A percentile compares a stretch with the other conserved stretches of the same genome.
Conservation (phyloP, 192 early-diverging fungal genomes). For the Coemansia reversa region DNA sequence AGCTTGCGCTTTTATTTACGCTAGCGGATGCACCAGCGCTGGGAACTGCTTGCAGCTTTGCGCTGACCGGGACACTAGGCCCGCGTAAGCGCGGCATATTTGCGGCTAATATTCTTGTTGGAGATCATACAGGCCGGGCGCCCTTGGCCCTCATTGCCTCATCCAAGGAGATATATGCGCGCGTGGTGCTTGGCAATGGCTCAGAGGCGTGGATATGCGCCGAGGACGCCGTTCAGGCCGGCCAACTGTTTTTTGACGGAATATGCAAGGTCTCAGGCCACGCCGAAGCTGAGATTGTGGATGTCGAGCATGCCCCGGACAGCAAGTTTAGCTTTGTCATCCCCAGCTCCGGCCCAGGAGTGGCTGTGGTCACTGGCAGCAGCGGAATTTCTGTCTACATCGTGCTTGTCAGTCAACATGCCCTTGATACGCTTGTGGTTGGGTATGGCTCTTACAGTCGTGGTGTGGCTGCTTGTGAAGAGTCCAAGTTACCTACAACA, state of each 20-base stretch:
- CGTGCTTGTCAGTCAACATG: slow-evolving; percentile 24
- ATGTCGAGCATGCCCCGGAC: slow-evolving; percentile 42
- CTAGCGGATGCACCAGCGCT: slow-evolving; percentile 39
- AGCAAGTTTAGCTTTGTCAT: slow-evolving; percentile 51
- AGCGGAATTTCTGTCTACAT: slow-evolving; percentile 19
- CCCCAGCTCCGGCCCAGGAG: slow-evolving; percentile 33
- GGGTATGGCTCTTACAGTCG: slow-evolving; percentile 18
- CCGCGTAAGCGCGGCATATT: slow-evolving; percentile 48
- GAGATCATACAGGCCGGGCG: slow-evolving; percentile 1
- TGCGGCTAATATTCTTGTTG: slow-evolving; percentile 39
- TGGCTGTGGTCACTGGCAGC: slow-evolving; percentile 12
- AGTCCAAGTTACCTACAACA: background rate
- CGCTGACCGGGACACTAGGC: slow-evolving; percentile 43
- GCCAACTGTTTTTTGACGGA: slow-evolving; percentile 46
- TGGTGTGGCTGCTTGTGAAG: background rate
- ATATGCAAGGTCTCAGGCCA: slow-evolving; percentile 43
- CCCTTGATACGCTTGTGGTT: slow-evolving; percentile 38
- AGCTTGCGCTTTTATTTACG: slow-evolving; percentile 40
- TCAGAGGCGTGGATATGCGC: slow-evolving; percentile 51
- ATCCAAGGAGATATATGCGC: slow-evolving; percentile 48
- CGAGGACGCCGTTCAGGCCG: slow-evolving; percentile 38
- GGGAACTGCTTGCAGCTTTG: slow-evolving; percentile 40
- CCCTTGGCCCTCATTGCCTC: slow-evolving; percentile 29
- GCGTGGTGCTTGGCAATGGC: slow-evolving; percentile 17
- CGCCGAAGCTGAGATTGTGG: slow-evolving; percentile 43